Conservation (phyloP, 2,329 filamentous ascomycete genomes). For the Ophiostoma sp. region DNA sequence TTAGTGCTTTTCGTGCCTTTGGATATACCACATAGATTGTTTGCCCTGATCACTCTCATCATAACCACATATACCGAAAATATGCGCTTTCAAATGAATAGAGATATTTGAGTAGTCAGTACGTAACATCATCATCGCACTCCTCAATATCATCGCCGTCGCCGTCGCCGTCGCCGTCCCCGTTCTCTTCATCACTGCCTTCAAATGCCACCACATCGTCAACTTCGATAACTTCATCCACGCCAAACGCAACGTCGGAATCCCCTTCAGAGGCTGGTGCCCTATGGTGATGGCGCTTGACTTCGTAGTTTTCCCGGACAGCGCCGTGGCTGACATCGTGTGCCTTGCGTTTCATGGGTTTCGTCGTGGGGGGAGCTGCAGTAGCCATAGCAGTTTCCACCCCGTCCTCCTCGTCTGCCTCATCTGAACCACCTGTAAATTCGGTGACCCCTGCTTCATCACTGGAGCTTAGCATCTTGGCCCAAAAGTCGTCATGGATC, state of each 20-base stretch:
- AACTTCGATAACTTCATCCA: background rate
- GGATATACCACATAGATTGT: slow-evolving; percentile 18
- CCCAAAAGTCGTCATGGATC: slow-evolving; percentile 69
- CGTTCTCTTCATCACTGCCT: background rate
- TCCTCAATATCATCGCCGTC: background rate
- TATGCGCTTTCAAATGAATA: background rate
- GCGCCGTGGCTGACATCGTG: background rate
- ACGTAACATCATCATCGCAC: background rate
- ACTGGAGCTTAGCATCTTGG: slow-evolving; percentile 53
- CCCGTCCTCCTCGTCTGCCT: background rate
- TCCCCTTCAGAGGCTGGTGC: too few relatives aligned
- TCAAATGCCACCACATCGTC: background rate
- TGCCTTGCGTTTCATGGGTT: background rate
- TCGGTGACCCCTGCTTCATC: background rate
- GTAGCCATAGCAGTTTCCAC: background rate
- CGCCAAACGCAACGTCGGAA: background rate
- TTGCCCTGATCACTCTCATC: background rate
- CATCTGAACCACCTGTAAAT: background rate
- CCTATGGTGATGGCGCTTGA: background rate
- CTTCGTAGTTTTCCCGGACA: background rate
- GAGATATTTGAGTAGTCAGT: background rate
- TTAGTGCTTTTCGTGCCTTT: background rate
- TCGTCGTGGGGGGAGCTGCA: background rate
- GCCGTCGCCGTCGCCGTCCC: background rate
- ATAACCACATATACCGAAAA: background rate